Percentiles rank a stretch among this genome's conserved stretches.
These are phyloP conservation scores for Scolecobasidium constrictum DNA, from an alignment of 2,329 filamentous ascomycete species.

Conservation along the genomic window DNA sequence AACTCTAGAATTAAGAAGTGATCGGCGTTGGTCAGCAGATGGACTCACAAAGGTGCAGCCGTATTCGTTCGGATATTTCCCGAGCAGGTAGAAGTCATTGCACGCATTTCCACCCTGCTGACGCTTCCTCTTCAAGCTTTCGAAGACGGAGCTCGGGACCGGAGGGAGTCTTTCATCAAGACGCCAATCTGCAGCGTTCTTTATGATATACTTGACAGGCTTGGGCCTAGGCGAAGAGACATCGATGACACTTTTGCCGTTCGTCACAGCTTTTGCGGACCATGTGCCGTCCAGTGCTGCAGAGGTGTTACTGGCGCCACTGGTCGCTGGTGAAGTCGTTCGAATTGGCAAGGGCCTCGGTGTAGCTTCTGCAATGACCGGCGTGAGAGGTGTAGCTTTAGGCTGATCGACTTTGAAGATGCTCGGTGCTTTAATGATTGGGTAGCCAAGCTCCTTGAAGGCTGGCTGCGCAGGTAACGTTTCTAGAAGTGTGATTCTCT, in stretches of 20 bases:
- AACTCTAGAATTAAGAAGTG: too few species aligned
- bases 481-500: conserved; percentile 34
- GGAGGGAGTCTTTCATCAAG: conserved; percentile 30
- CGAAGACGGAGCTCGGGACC: conserved; percentile 22
- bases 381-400: conserved; percentile 3
- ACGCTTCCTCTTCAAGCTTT: conserved; percentile 16
- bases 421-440: conserved; percentile 24
- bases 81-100: conserved; percentile 26
- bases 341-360: background rate
- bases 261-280: conserved; percentile 27
- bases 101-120: conserved; percentile 23
- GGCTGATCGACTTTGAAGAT: conserved; percentile 32
- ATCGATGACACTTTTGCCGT: conserved; percentile 27
- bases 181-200: conserved; percentile 31
- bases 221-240: conserved; percentile 16
- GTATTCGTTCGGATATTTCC: conserved; percentile 27
- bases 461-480: conserved; percentile 29
- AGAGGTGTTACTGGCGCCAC: background rate
- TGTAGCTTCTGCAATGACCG: background rate
- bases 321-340: background rate
- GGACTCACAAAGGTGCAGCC: conserved; percentile 33
- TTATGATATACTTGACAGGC: conserved; percentile 18
- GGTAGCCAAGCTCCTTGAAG: conserved; percentile 32
- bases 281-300: conserved; percentile 24
- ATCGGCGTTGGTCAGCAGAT: too few species aligned